These are phyloP conservation scores for Claviceps lovelessii DNA, from an alignment of 2,329 filamentous ascomycete genomes.

Conservation along the genomic window DNA sequence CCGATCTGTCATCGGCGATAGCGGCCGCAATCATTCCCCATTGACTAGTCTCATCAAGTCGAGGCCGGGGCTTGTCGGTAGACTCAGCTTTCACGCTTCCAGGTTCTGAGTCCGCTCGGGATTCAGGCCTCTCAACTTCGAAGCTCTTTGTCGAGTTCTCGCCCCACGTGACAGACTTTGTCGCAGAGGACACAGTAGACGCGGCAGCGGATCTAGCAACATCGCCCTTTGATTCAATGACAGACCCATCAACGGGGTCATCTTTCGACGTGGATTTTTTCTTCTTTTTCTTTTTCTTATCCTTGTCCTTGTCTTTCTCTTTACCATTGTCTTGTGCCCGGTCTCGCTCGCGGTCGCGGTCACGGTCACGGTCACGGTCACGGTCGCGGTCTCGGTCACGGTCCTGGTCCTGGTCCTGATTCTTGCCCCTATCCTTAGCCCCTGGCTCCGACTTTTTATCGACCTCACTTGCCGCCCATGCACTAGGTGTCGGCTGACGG, in stretches of 20 bases:
- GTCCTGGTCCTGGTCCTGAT: neutral
- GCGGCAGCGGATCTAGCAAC: slow-evolving; percentile 17
- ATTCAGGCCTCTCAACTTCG: slow-evolving; percentile 43
- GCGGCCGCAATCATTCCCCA: slow-evolving; percentile 41
- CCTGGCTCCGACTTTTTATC: neutral
- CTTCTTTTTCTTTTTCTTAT: slow-evolving; percentile 7
- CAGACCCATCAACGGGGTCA: slow-evolving; percentile 19
- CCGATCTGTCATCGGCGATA: slow-evolving; percentile 28
- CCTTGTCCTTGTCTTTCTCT: slow-evolving; percentile 1
- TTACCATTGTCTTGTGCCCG: slow-evolving; percentile 5
- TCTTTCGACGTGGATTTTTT: slow-evolving; percentile 11
- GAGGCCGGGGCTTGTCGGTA: slow-evolving; percentile 19
- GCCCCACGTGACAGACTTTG: slow-evolving; percentile 50
- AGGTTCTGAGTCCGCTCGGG: slow-evolving; percentile 17
- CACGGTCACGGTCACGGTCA: too few relatives aligned
- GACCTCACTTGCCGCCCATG: slow-evolving; percentile 4
- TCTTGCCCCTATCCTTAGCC: neutral
- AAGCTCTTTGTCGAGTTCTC: slow-evolving; percentile 51
- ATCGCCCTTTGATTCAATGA: slow-evolving; percentile 27
- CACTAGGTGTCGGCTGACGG: slow-evolving; percentile 29
- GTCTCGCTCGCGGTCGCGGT: neutral
- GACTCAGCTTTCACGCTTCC: slow-evolving; percentile 13
- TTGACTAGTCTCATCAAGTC: slow-evolving; percentile 25
- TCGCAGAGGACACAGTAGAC: slow-evolving; percentile 18
- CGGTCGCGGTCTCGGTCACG: neutral